Evolutionary conservation across 345 rosid species (phyloP).

Genomic region (Hirschfeldia incana): DNA sequence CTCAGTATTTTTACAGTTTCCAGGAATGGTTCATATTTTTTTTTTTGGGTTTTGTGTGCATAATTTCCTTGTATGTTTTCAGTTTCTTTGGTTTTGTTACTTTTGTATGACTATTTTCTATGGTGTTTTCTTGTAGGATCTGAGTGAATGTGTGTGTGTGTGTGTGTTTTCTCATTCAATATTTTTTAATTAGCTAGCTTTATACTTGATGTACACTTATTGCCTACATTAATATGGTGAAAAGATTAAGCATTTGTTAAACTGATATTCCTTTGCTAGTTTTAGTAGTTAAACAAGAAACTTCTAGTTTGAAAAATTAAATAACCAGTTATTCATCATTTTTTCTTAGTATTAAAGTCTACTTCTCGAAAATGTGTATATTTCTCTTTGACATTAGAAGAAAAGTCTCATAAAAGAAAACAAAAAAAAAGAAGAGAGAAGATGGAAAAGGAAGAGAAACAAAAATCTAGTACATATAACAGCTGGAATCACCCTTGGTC

Average conservation of each 20-base stretch:
- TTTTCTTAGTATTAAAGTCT: neutral
- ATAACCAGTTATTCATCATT: neutral
- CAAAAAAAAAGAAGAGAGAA: neutral
- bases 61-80: conserved; percentile 10
- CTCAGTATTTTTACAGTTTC: neutral
- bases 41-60: conserved; percentile 29
- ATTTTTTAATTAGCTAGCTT: conserved; percentile 10
- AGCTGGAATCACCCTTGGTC: neutral
- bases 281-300: neutral
- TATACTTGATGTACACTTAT: conserved; percentile 21
- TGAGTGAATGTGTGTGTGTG: conserved; percentile 8
- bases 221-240: neutral
- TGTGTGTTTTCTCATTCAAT: conserved; percentile 20
- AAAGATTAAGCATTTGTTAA: neutral
- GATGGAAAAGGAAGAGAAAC: neutral
- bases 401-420: neutral
- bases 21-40: neutral
- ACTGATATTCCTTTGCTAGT: neutral
- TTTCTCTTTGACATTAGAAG: neutral
- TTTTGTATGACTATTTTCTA: neutral
- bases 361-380: neutral
- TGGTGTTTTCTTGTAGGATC: neutral
- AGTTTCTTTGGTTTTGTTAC: neutral
- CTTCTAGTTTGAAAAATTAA: neutral
- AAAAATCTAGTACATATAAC: conserved; percentile 10